phyloP scores from a whole-genome alignment of 2,329 filamentous ascomycete species.

The Cladosporium sphaerospermum region DNA sequence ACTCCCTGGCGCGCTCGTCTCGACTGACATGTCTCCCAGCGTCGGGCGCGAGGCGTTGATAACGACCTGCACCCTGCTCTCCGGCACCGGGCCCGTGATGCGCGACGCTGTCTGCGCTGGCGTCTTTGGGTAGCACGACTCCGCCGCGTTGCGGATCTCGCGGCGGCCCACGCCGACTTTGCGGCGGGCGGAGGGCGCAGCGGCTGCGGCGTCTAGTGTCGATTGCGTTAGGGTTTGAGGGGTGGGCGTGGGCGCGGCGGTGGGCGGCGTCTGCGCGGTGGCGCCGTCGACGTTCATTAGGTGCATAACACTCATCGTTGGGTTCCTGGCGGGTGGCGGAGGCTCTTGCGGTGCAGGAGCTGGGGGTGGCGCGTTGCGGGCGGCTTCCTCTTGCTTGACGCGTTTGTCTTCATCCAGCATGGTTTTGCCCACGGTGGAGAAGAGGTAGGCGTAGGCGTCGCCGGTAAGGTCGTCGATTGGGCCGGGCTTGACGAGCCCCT shows the following conservation, averaged over 20 bases:
- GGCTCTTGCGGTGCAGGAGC: conserved; percentile 16
- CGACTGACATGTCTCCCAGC: conserved; percentile 23
- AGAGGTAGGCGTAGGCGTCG: conserved; percentile 78
- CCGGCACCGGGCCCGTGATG: conserved; percentile 4
- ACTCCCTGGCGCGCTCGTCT: conserved; percentile 52
- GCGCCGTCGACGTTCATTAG: conserved; percentile 31
- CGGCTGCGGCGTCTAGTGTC: conserved; percentile 8
- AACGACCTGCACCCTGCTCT: conserved; percentile 22
- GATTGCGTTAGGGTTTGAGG: conserved; percentile 13
- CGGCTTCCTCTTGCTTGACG: conserved; percentile 24
- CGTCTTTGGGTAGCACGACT: conserved; percentile 45
- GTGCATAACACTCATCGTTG: conserved; percentile 28
- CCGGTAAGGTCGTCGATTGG: conserved; percentile 90
- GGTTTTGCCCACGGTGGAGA: conserved; percentile 57
- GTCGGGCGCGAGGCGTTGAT: conserved; percentile 20
- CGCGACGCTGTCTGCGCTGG: conserved; percentile 14
- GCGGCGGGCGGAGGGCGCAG: conserved; percentile 28
- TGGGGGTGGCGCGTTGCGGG: conserved; percentile 14
- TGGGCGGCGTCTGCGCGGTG: conserved; percentile 13
- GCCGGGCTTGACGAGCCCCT: conserved; percentile 75
- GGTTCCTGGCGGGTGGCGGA: conserved; percentile 18
- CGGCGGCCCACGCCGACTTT: conserved; percentile 55
- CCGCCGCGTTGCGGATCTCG: conserved; percentile 54
- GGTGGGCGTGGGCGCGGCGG: conserved; percentile 13
- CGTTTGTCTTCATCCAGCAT: conserved; percentile 43